Percentiles rank a stretch among this genome's conserved stretches.
Evolutionary conservation across 192 early-diverging fungal genomes (phyloP).

Genomic region (Lunasporangiospora selenospora): DNA sequence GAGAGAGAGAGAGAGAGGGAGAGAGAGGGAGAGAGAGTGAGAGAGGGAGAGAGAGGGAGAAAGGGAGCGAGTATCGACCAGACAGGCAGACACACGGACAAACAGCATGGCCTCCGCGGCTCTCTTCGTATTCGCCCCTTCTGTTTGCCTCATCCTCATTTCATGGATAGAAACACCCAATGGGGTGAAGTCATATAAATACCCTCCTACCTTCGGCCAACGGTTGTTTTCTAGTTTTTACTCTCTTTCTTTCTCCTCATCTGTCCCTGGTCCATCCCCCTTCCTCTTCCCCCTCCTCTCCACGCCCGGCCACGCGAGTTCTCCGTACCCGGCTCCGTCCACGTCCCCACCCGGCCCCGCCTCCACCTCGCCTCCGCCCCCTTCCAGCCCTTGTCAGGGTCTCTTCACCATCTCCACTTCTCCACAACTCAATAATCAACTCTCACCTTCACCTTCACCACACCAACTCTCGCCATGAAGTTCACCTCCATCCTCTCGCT

Average conservation of each 20-base stretch:
- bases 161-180: too few species aligned
- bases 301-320: too few species aligned
- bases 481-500: conserved; percentile 53
- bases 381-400: conserved; percentile 39
- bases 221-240: background rate
- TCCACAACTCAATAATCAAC: background rate
- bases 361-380: conserved; percentile 4
- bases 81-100: too few species aligned
- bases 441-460: conserved; percentile 14
- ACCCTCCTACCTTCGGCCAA: too few species aligned
- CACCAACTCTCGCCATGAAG: conserved; percentile 59
- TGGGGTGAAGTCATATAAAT: background rate
- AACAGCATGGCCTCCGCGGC: too few species aligned
- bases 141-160: too few species aligned
- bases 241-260: background rate
- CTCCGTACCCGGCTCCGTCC: background rate
- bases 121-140: too few species aligned
- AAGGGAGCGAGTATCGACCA: background rate
- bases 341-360: background rate
- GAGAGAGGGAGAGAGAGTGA: too few species aligned
- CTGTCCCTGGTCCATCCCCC: background rate
- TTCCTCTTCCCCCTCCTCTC: background rate
- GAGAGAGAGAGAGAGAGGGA: too few species aligned
- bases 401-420: background rate
- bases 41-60: too few species aligned